Evolutionary conservation across 768 basidiomycete species (phyloP).

Genomic region (Auricularia sp.): DNA sequence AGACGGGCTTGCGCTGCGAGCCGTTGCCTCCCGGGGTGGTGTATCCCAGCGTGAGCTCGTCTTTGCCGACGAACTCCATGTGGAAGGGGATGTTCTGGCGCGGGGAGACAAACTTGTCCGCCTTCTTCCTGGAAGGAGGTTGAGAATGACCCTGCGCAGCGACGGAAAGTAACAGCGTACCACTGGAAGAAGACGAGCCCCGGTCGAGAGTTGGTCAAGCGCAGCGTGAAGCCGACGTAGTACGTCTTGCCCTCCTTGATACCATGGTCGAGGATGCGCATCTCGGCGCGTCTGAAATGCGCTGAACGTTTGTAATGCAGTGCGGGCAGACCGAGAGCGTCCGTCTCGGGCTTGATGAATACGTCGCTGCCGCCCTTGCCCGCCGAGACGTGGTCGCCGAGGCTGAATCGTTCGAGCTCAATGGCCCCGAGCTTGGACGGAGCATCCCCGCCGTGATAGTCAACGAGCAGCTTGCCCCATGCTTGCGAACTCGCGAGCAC

Average conservation of each 20-base stretch:
- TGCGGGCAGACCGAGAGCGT: neutral
- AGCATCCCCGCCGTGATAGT: neutral
- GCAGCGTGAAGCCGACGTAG: neutral
- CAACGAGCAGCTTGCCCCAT: neutral
- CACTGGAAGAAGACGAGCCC: constrained; percentile 1
- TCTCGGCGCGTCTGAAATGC: neutral
- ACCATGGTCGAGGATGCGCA: constrained; percentile 1
- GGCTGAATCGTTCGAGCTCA: neutral
- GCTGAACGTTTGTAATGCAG: neutral
- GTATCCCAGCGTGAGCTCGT: neutral
- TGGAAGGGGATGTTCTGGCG: neutral
- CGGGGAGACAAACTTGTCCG: neutral
- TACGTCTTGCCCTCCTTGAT: neutral
- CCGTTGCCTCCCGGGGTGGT: neutral
- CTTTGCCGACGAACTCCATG: neutral
- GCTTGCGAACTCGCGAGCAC: neutral
- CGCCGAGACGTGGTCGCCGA: neutral
- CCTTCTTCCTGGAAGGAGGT: neutral
- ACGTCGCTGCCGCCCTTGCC: neutral
- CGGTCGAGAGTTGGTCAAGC: neutral
- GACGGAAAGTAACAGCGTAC: neutral
- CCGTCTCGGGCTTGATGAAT: neutral
- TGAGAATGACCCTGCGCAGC: neutral
- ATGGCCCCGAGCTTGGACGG: neutral
- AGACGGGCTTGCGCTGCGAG: neutral